A percentile compares a stretch with the other conserved stretches of the same genome.
These are phyloP conservation scores for Wickerhamiella azymoides DNA, from an alignment of 805 yeast genomes.

Conservation along the genomic window DNA sequence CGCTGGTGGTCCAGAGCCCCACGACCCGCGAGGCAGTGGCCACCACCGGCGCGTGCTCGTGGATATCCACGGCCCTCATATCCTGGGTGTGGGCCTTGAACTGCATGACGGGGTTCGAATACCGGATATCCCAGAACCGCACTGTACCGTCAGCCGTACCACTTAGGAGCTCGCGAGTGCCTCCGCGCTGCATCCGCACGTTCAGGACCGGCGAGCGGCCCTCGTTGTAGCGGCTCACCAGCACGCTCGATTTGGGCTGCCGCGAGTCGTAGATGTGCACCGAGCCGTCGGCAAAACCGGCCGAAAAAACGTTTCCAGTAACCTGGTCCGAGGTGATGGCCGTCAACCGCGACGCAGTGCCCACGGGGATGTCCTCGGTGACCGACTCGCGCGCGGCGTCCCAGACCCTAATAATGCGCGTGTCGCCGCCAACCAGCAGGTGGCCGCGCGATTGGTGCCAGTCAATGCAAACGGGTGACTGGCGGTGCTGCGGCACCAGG, in stretches of 20 bases:
- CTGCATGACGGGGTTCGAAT: constrained; percentile 46
- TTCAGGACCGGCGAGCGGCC: constrained; percentile 50
- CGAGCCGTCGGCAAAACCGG: constrained; percentile 87
- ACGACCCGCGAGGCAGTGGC: constrained; percentile 75
- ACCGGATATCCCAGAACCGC: constrained; percentile 81
- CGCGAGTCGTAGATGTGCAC: constrained; percentile 85
- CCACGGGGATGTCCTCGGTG: constrained; percentile 74
- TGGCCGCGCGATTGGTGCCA: constrained; percentile 97
- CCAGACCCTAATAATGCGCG: constrained; percentile 82
- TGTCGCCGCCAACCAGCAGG: constrained; percentile 85
- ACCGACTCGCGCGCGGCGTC: constrained; percentile 91
- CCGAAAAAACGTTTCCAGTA: constrained; percentile 77
- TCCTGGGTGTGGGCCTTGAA: constrained; percentile 42
- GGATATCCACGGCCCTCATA: constrained; percentile 63
- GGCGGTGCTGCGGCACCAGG: constrained; percentile 61
- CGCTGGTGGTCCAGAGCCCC: constrained; percentile 75
- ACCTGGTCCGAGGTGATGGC: constrained; percentile 89
- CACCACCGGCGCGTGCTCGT: constrained; percentile 92
- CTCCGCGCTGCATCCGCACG: constrained; percentile 94
- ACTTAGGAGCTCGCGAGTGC: constrained; percentile 74
- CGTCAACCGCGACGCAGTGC: constrained; percentile 80
- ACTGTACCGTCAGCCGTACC: constrained; percentile 70
- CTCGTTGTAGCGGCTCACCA: constrained; percentile 67
- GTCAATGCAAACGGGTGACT: constrained; percentile 74
- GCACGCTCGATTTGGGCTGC: constrained; percentile 66